Base-by-base conservation (phyloP, 1,284 basidiomycete species). In the Melampsora larici-populina region DNA sequence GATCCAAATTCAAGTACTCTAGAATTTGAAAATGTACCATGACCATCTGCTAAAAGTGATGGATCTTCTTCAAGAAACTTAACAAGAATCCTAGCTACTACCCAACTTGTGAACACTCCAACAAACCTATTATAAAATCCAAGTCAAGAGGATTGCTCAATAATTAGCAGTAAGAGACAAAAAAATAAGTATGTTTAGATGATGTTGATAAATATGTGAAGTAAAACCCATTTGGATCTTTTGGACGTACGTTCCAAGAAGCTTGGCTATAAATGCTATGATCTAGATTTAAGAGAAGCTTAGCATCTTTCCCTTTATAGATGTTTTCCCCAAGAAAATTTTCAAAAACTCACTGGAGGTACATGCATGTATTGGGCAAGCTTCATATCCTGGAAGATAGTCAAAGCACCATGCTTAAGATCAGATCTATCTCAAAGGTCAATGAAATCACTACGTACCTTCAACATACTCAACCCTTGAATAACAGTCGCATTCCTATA, bases 311-410 rank as follows among this genome's bases (percentile, higher is more conserved):
- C 40, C 11, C 7, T 43, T 43, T 43, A 43, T 7, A 1, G 40
- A 43, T 9, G 13, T n/a, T 4, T n/a, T 58, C 7, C 55, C 21
- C 24, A 21, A 24, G 55, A 17, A 43, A 43, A 43, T 4, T 9
- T 43, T 8, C 13, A 11, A 58, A 24, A 29, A 58, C 73, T 18
- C 60, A 75, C 73, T 9, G 74, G 67, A 31, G 74, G 67, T 18
- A 77, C 65, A 65, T 77, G 74, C 74, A 77, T 77, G 33, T 77
- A 77, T 51, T 77, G 51, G n/a, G 55, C 55, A 58, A 58, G 55
- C 55, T 58, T 58, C 55, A 58, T 24, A 29, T 58, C 55, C 55
- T 58, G 6, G 1, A 58, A 9, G 15, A n/a, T 21, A 21, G 55
- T n/a, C n/a, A 58, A 58, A 29, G 55, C n/a, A 24, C 15, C n/a